Evolutionary conservation across 176 grass and related monocot species (phyloP).

Genomic region (Carex scoparia): DNA sequence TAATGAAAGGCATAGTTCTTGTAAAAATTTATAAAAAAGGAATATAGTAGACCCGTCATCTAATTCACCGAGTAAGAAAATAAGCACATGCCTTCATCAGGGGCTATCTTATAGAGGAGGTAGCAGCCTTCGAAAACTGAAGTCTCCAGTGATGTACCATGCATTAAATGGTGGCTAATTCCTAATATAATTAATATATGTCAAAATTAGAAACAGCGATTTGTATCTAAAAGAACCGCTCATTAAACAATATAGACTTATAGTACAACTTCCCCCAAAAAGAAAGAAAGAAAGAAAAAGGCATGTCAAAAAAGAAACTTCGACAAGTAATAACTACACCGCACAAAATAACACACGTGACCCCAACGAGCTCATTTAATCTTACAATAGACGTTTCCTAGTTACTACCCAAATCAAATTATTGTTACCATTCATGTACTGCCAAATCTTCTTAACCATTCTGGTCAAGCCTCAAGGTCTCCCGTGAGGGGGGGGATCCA

Average conservation of each 20-base stretch:
- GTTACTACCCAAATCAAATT: background rate
- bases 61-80: background rate
- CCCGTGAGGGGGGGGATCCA: background rate
- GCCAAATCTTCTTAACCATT: background rate
- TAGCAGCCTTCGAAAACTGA: too few relatives aligned
- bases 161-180: too few relatives aligned
- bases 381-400: background rate
- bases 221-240: too few relatives aligned
- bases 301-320: background rate
- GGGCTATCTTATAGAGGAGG: background rate
- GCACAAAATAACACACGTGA: conserved; percentile 3
- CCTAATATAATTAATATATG: too few relatives aligned
- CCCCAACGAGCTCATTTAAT: background rate
- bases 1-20: too few relatives aligned
- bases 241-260: too few relatives aligned
- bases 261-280: background rate
- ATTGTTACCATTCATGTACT: background rate
- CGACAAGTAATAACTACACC: background rate
- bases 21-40: too few relatives aligned
- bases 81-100: too few relatives aligned
- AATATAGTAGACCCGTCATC: background rate
- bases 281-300: too few relatives aligned
- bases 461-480: background rate
- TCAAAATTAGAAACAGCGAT: too few relatives aligned
- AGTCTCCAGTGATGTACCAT: too few relatives aligned